Conservation (phyloP, 495 filamentous ascomycete genomes). For the Penicillium arizonense region DNA sequence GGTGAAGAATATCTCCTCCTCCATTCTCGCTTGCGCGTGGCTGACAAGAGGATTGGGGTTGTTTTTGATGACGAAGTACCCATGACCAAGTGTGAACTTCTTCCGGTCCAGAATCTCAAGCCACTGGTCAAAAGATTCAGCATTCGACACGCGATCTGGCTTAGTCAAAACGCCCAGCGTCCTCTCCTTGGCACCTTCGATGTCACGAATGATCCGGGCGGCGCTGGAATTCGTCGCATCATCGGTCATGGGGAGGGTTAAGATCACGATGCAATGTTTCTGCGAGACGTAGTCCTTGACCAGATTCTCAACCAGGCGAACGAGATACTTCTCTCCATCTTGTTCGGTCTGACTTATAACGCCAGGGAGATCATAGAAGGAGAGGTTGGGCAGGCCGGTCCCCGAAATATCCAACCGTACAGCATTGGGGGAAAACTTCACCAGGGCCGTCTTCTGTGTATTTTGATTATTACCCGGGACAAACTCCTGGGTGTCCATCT, state of each 20-base stretch:
- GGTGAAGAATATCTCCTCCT: constrained; percentile 61
- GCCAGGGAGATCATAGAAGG: constrained; percentile 80
- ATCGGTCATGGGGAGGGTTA: constrained; percentile 71
- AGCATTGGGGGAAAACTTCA: constrained; percentile 76
- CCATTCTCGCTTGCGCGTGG: constrained; percentile 51
- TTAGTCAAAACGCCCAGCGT: constrained; percentile 81
- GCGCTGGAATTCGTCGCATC: constrained; percentile 74
- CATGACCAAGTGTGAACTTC: constrained; percentile 56
- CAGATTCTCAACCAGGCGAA: constrained; percentile 65
- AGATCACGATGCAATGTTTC: constrained; percentile 66
- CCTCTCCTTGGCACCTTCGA: constrained; percentile 53
- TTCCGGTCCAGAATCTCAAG: constrained; percentile 54
- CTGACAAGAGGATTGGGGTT: constrained; percentile 49
- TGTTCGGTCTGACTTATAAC: constrained; percentile 66
- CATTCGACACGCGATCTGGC: constrained; percentile 61
- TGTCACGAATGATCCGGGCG: constrained; percentile 55
- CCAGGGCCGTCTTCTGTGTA: constrained; percentile 31
- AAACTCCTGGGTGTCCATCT: constrained; percentile 39
- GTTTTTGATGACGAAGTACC: constrained; percentile 65
- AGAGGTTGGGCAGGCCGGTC: constrained; percentile 64
- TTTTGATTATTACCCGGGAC: constrained; percentile 43
- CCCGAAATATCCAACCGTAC: constrained; percentile 71
- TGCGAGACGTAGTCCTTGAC: constrained; percentile 64
- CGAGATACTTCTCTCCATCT: constrained; percentile 61
- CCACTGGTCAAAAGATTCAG: constrained; percentile 53